Conservation (phyloP, 2,329 filamentous ascomycete species). For the Oidium heveae region DNA sequence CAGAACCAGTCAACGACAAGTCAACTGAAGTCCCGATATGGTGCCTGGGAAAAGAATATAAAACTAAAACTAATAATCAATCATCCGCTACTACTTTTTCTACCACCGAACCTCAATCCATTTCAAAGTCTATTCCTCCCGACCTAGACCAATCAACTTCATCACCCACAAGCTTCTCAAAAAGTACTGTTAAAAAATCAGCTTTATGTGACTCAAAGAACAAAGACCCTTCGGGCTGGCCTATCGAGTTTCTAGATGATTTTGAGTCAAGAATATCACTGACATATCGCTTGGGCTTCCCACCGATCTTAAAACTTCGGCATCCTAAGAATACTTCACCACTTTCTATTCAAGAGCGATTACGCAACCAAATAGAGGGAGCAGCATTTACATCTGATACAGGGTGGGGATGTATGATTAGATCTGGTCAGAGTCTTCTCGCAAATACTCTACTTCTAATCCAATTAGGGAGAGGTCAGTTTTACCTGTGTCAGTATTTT, state of each 20-base stretch:
- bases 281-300: constrained; percentile 79
- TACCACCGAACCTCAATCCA: neutral
- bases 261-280: constrained; percentile 90
- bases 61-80: constrained; percentile 1
- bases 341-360: constrained; percentile 61
- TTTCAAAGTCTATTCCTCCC: constrained; percentile 1
- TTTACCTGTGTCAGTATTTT: neutral
- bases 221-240: constrained; percentile 38
- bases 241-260: constrained; percentile 62
- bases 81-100: neutral
- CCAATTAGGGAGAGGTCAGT: constrained; percentile 50
- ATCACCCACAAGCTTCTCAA: constrained; percentile 12
- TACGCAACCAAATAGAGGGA: constrained; percentile 57
- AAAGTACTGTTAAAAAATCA: constrained; percentile 11
- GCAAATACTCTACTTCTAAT: constrained; percentile 60
- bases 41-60: constrained; percentile 47
- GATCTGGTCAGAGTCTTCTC: constrained; percentile 78
- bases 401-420: constrained; percentile 97
- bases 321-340: constrained; percentile 44
- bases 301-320: constrained; percentile 52
- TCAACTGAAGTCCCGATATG: constrained; percentile 46
- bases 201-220: constrained; percentile 7
- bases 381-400: constrained; percentile 76
- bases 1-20: constrained; percentile 59
- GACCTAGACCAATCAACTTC: constrained; percentile 8